Evolutionary conservation across 2,329 filamentous ascomycete species (phyloP), one percentile per base, ranked within the genome.

Genomic region (Alternaria solani): DNA sequence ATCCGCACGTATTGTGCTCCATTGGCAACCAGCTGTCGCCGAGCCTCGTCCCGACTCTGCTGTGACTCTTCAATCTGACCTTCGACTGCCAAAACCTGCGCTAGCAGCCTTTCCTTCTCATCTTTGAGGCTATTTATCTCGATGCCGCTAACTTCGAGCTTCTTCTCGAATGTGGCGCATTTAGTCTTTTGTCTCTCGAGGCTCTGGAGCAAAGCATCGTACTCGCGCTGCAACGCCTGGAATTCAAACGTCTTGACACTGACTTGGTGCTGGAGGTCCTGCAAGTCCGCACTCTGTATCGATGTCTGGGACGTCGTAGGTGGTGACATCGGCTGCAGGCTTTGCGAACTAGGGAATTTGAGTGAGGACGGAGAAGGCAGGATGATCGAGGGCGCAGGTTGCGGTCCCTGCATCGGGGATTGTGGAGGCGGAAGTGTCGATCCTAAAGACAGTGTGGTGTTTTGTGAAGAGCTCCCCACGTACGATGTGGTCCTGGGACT

Each of bases 241-340:
- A 85, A 78, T 12, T 82, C 81, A 18, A 86, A 75, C 5, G 84
- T 83, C 64, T 86, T 85, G 57, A 85, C 75, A 16, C 81, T 84
- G 38, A 86, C 78, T 68, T 86, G 83, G 66, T 85, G 84, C 64
- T 86, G 85, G 7, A 87, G 77, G 51, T 84, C 81, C 51, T 82
- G 79, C 20, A 49, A 84, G 72, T 56, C 83, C 81, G 16, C 74
- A 73, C 18, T 70, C 64, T 38, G 78, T 18, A 77, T 78, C 7
- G 78, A 68, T 4, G 55, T 53, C 16, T 71, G 71, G 25, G 68
- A 54, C 12, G 67, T 60, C 7, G 64, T 57, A 39, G 73, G 68
- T 18, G 74, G 66, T 23, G 71, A 73, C 30, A 74, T 71, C 8
- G 72, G 64, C 5, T 69, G 69, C 3, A 72, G 55, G 42, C 56